A percentile compares a stretch with the other conserved stretches of the same genome.
phyloP scores from a whole-genome alignment of 1,284 basidiomycete genomes.

The Melampsora abietis-canadensis region DNA sequence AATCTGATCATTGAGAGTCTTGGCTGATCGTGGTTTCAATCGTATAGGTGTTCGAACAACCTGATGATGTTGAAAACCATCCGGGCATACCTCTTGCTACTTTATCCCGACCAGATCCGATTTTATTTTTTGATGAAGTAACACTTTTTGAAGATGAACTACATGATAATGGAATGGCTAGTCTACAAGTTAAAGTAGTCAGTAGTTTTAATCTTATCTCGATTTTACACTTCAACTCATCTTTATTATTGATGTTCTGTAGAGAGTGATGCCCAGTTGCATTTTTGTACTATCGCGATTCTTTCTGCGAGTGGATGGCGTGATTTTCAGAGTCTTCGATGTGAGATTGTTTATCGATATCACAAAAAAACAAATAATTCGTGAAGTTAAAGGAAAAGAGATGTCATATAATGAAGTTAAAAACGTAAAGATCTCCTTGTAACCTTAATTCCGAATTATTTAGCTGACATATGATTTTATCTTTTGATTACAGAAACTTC shows the following conservation, averaged over 20 bases:
- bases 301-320: slow-evolving; percentile 90
- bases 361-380: slow-evolving; percentile 59
- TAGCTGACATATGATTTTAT: slow-evolving; percentile 1
- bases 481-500: slow-evolving; percentile 62
- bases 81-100: slow-evolving; percentile 70
- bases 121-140: slow-evolving; percentile 88
- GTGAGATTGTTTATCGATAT: slow-evolving; percentile 88
- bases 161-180: slow-evolving; percentile 86
- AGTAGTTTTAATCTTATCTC: slow-evolving; percentile 52
- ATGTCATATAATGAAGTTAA: slow-evolving; percentile 78
- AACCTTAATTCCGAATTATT: background rate
- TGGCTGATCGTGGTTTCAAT: background rate
- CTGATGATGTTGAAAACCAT: slow-evolving; percentile 43
- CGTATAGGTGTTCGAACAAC: background rate
- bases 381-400: slow-evolving; percentile 84
- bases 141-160: slow-evolving; percentile 89
- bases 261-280: slow-evolving; percentile 97
- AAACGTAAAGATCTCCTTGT: slow-evolving; percentile 57
- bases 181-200: slow-evolving; percentile 76
- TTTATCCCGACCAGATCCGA: slow-evolving; percentile 75
- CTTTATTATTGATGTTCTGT: slow-evolving; percentile 7
- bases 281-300: slow-evolving; percentile 87
- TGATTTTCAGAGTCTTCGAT: slow-evolving; percentile 86
- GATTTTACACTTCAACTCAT: background rate
- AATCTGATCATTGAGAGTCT: background rate